Conservation (phyloP, 495 filamentous ascomycete genomes). For the Neurospora tetraspora region DNA sequence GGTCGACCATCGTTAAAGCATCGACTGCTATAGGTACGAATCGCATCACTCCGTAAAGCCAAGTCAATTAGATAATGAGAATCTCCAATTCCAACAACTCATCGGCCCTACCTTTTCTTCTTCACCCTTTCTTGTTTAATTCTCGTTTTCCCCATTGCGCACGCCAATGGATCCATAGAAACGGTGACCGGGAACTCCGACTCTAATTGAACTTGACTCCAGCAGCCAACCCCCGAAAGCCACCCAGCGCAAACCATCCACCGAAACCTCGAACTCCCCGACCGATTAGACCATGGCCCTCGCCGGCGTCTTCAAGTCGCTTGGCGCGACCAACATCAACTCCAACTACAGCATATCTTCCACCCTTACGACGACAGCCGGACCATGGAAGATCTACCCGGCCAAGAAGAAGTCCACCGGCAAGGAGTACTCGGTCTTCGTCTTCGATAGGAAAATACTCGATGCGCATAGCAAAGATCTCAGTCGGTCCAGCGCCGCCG, state of each 20-base stretch:
- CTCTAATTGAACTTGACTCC: not conserved
- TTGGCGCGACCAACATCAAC: slow-evolving; percentile 76
- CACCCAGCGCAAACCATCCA: not conserved
- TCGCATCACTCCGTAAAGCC: not conserved
- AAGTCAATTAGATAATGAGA: not conserved
- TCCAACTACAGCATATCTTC: slow-evolving; percentile 76
- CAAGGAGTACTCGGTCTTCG: slow-evolving; percentile 81
- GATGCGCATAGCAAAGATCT: slow-evolving; percentile 57
- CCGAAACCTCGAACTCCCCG: not conserved
- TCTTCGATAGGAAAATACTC: slow-evolving; percentile 82
- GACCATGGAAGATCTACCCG: slow-evolving; percentile 95
- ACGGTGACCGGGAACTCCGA: not conserved
- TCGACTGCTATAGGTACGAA: not conserved
- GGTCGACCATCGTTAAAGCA: not conserved
- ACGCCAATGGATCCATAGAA: not conserved
- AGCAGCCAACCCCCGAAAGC: not conserved
- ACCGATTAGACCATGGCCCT: slow-evolving; percentile 54
- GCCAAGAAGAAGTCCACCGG: slow-evolving; percentile 91
- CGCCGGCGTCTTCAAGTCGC: slow-evolving; percentile 80
- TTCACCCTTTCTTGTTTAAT: too few relatives aligned
- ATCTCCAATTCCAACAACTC: not conserved
- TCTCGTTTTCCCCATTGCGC: too few relatives aligned
- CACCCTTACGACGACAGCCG: slow-evolving; percentile 59
- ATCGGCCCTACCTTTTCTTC: too few relatives aligned
- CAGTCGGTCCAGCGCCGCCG: slow-evolving; percentile 42